Base-by-base conservation (phyloP, 2,329 filamentous ascomycete species). In the Cylindrodendrum hubeiense region DNA sequence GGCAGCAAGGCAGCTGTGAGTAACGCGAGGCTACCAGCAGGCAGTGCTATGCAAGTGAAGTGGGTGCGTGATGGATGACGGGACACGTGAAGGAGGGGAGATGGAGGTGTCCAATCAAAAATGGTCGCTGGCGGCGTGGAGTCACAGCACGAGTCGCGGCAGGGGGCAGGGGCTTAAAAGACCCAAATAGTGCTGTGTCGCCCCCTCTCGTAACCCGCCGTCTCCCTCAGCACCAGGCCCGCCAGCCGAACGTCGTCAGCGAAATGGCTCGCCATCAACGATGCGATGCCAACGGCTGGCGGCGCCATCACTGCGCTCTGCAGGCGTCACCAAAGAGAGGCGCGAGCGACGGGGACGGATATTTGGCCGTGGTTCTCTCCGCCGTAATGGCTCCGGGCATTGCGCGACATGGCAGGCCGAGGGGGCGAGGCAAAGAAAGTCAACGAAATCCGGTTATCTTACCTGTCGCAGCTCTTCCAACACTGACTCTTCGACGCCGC, bases 381-480 rank as follows among this genome's bases (percentile, higher is more conserved):
- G 78, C 37, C 47, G 43, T 21, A 7, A 21, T 39, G 50, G 39
- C 47, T 52, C 53, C 49, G 37, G 60, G 41, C 28, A 46, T 55
- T 55, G 50, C 37, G 46, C 39, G 34, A 66, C 26, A 30, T 46
- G 55, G 44, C 43, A 37, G 49, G 50, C 56, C 34, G 43, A 49
- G 50, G 54, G 33, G 46, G 52, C 56, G 47, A 61, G 41, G 10
- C 54, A 53, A 53, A 47, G 51, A 63, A 50, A 69, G 51, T 54
- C 44, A 47, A 55, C 54, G 30, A 60, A 71, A 62, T 33, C 22
- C 34, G 51, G 39, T 17, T 37, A 54, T 84, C 93, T 87, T 85
- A 98, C 95, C 89, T 91, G 87, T 81, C 91, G 91, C 85, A 99
- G 85, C 79, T 97, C 93, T 72, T 95, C 90, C 75, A 99, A 84